Conservation (phyloP, 345 rosid species). For the Sonneratia alba region DNA sequence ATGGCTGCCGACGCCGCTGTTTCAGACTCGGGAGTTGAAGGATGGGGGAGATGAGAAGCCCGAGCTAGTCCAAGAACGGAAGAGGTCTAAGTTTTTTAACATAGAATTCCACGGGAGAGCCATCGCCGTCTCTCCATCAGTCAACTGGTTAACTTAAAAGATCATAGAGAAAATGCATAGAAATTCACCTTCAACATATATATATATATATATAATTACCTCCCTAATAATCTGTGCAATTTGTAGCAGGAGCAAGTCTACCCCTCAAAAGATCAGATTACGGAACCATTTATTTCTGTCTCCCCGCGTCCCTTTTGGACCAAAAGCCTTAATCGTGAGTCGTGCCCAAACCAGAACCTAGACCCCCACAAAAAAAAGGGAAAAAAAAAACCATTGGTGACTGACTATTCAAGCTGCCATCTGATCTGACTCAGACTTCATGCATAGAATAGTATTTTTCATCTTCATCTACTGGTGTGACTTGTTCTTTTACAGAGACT, state of each 20-base stretch:
- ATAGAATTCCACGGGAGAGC: neutral
- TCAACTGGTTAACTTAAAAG: too few relatives aligned
- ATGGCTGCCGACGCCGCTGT: slow-evolving; percentile 8
- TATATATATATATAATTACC: neutral
- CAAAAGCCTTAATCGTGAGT: too few relatives aligned
- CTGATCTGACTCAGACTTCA: neutral
- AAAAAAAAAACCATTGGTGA: neutral
- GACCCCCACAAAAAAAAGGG: too few relatives aligned
- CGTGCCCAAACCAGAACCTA: too few relatives aligned
- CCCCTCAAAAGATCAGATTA: too few relatives aligned
- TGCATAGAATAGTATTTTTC: neutral
- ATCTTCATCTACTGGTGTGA: neutral
- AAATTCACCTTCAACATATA: neutral
- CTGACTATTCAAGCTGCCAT: neutral
- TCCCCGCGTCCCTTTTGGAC: too few relatives aligned
- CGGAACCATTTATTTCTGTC: too few relatives aligned
- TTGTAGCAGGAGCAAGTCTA: neutral
- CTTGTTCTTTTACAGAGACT: slow-evolving; percentile 1
- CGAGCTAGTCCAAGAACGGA: neutral
- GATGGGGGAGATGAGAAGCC: neutral
- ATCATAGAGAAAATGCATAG: neutral
- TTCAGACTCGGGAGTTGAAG: neutral
- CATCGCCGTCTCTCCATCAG: neutral
- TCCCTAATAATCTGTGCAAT: neutral
- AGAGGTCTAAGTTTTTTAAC: neutral